These are phyloP conservation scores for Emydomyces testavorans DNA, from an alignment of 2,329 filamentous ascomycete species.

Conservation along the genomic window DNA sequence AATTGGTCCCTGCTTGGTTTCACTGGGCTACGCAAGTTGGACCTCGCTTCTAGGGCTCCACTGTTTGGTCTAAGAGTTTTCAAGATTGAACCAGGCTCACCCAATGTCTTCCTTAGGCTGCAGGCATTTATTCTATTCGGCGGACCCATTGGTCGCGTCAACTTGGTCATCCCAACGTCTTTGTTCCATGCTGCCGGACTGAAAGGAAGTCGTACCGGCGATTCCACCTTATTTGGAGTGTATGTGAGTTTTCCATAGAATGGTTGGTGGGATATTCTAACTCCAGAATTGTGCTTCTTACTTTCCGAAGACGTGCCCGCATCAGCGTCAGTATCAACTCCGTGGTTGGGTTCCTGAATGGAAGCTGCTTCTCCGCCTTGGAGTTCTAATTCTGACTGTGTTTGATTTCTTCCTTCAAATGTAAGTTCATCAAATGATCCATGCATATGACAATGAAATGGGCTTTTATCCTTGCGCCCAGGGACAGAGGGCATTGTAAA, in stretches of 20 bases:
- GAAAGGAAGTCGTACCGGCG: slow-evolving; percentile 10
- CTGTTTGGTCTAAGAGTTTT: neutral
- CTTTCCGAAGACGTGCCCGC: neutral
- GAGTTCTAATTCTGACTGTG: neutral
- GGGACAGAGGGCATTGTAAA: neutral
- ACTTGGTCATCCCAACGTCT: neutral
- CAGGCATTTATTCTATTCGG: neutral
- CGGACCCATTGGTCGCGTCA: neutral
- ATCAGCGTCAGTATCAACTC: neutral
- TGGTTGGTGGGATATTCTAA: neutral
- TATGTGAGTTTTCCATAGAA: neutral
- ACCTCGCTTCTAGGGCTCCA: neutral
- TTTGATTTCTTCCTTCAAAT: neutral
- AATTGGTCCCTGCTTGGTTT: neutral
- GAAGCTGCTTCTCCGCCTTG: neutral
- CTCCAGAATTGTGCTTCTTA: neutral
- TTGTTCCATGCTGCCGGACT: slow-evolving; percentile 13
- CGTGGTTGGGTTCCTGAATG: neutral
- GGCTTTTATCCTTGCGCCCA: neutral
- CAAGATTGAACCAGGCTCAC: too few species aligned
- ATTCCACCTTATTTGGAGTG: neutral
- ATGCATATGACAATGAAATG: neutral
- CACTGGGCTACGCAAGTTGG: neutral
- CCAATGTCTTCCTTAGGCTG: neutral
- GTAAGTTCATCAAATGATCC: neutral